Evolutionary conservation across 1,139 yeast species (phyloP).

Genomic region (Suhomyces coccinellae): DNA sequence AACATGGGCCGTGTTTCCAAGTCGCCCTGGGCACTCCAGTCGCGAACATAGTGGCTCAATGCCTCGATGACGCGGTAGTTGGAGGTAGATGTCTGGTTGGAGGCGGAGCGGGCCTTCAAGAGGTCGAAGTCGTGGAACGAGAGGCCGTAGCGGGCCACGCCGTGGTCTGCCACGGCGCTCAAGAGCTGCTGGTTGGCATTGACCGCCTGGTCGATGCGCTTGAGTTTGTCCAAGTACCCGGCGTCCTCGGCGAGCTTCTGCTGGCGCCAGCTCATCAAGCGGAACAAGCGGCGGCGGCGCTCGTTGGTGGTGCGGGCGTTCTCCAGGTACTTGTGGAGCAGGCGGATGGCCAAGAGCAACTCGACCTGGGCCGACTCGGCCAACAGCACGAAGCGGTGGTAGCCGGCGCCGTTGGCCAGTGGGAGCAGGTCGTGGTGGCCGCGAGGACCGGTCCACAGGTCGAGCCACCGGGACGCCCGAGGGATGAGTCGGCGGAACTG

Average conservation of each 20-base stretch:
- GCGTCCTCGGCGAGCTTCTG: conserved; percentile 52
- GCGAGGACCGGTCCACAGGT: conserved; percentile 4
- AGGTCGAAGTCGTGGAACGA: conserved; percentile 40
- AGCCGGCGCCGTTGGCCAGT: conserved; percentile 11
- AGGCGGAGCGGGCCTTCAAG: conserved; percentile 17
- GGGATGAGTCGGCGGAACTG: conserved; percentile 17
- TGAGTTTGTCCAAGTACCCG: conserved; percentile 57
- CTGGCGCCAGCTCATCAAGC: conserved; percentile 55
- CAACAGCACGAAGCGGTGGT: conserved; percentile 18
- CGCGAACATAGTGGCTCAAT: conserved; percentile 71
- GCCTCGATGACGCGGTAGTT: conserved; percentile 67
- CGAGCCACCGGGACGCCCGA: conserved; percentile 4
- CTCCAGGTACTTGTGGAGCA: conserved; percentile 47
- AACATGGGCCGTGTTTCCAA: conserved; percentile 55
- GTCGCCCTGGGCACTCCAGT: conserved; percentile 56
- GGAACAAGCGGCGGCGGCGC: conserved; percentile 46
- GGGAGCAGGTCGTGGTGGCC: conserved; percentile 4
- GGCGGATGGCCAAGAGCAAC: conserved; percentile 50
- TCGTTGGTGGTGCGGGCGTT: conserved; percentile 46
- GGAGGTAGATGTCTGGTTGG: conserved; percentile 28
- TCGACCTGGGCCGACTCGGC: conserved; percentile 29
- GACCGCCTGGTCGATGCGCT: conserved; percentile 45
- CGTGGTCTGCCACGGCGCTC: conserved; percentile 41
- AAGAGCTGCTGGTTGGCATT: conserved; percentile 48
- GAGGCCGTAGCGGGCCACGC: conserved; percentile 44